Conservation (phyloP, 2,329 filamentous ascomycete species). For the Alternaria novae-zelandiae region DNA sequence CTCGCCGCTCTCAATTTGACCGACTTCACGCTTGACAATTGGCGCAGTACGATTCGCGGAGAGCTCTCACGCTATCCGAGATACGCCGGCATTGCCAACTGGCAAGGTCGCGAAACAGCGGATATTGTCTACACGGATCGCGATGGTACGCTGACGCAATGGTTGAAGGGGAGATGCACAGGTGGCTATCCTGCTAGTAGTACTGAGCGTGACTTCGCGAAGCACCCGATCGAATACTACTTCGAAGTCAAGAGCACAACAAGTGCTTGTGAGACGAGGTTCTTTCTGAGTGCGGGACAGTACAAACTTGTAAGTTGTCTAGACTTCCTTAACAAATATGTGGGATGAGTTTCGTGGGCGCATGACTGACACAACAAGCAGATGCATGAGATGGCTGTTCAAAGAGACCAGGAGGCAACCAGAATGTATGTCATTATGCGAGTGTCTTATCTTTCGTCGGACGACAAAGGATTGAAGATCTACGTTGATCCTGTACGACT, state of each 20-base stretch:
- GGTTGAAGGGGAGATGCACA: conserved; percentile 27
- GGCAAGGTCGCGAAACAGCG: conserved; percentile 54
- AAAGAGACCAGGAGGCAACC: neutral
- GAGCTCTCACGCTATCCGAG: conserved; percentile 49
- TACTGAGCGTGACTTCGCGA: conserved; percentile 34
- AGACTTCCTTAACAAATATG: neutral
- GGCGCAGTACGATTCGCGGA: conserved; percentile 58
- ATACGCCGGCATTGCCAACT: conserved; percentile 51
- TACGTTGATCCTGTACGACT: neutral
- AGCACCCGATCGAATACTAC: conserved; percentile 48
- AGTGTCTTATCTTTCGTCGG: neutral
- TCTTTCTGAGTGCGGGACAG: conserved; percentile 58
- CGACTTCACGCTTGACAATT: conserved; percentile 52
- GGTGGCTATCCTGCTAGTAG: conserved; percentile 39
- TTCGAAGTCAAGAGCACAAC: conserved; percentile 62
- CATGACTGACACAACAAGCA: neutral
- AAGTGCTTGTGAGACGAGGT: conserved; percentile 46
- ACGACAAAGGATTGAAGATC: neutral
- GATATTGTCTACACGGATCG: conserved; percentile 57
- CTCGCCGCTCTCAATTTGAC: conserved; percentile 44
- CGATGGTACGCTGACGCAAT: conserved; percentile 43
- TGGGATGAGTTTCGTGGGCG: neutral
- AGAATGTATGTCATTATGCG: neutral
- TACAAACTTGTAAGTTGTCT: conserved; percentile 40
- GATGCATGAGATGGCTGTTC: neutral